Base-by-base conservation (phyloP, 129 eudicot genomes). In the Logfia minima region DNA sequence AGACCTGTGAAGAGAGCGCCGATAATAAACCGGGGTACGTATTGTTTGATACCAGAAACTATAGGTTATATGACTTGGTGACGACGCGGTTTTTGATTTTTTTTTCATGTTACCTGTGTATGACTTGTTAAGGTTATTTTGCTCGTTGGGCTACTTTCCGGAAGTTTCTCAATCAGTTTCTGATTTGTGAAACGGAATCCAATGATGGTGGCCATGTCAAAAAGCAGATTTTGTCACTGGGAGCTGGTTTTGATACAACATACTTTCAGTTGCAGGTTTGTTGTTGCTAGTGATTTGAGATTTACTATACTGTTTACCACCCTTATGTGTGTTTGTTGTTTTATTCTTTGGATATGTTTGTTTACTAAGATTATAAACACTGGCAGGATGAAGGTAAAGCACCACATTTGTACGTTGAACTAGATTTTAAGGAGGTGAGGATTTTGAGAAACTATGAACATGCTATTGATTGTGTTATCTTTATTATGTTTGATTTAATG, bases 241-340 rank as follows among this genome's bases (percentile, higher is more conserved):
- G 99, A 77, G 99, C 97, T 77, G 99, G 99, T 58, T 95, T 95
- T 83, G 99, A 95, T 86, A 95, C 98, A 31, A 94, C 96, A 28
- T 94, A 82, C 84, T 94, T 94, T 85, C 96, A 89, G 90, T 80
- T 94, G 88, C 86, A 94, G 97, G 98, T 91, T 80, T 79, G 66
- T 81, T 14, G 45, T 48, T 70, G 86, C 56, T 71, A 7, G 55
- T 52, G n/a, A 31, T 61, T 60, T 71, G 71, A 39, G 64, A 69
- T 69, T 9, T 66, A 37, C 26, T 43, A 13, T n/a, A 45, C 16
- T 48, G 23, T 18, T 70, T 43, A 48, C 37, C 23, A 19, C 22
- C 60, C 6, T 2, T 45, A 70, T 5, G 19, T 3, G 35, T 45
- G 60, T 24, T 62, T 62, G 29, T 75, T 43, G 71, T 64, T 75